phyloP scores from a whole-genome alignment of 352 stramenopile species.

The Globisporangium solare region DNA sequence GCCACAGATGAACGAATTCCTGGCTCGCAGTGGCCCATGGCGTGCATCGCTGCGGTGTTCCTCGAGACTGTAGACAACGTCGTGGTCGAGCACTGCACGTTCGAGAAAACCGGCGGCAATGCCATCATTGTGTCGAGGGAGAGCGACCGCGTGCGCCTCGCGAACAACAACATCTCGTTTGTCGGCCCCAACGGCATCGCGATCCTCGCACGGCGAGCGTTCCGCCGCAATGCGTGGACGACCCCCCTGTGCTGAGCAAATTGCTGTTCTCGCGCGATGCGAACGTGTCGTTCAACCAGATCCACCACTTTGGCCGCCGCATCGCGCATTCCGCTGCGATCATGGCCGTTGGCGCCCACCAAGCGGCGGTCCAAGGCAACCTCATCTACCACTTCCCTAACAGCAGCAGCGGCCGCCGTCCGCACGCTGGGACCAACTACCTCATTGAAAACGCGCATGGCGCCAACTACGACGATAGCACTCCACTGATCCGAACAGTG shows the following conservation, averaged over 20 bases:
- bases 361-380: slow-evolving; percentile 50
- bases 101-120: slow-evolving; percentile 69
- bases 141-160: slow-evolving; percentile 40
- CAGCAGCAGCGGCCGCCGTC: not conserved
- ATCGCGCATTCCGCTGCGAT: slow-evolving; percentile 48
- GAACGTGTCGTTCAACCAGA: slow-evolving; percentile 71
- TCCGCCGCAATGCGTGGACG: slow-evolving; percentile 33
- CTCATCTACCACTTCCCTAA: slow-evolving; percentile 47
- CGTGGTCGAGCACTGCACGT: slow-evolving; percentile 50
- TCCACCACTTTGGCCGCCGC: slow-evolving; percentile 59
- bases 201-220: slow-evolving; percentile 29
- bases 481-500: slow-evolving; percentile 30
- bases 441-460: slow-evolving; percentile 42
- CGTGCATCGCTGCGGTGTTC: slow-evolving; percentile 54
- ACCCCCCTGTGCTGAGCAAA: slow-evolving; percentile 27
- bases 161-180: slow-evolving; percentile 72
- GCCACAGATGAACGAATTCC: slow-evolving; percentile 35
- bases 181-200: slow-evolving; percentile 48
- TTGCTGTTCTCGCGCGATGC: slow-evolving; percentile 34
- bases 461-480: slow-evolving; percentile 18
- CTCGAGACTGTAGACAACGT: slow-evolving; percentile 52
- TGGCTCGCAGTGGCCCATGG: slow-evolving; percentile 43
- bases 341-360: slow-evolving; percentile 42
- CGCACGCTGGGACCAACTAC: slow-evolving; percentile 21
- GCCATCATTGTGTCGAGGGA: slow-evolving; percentile 61